Evolutionary conservation across 208 protist species (phyloP).

Genomic region (Lotmaria passim): DNA sequence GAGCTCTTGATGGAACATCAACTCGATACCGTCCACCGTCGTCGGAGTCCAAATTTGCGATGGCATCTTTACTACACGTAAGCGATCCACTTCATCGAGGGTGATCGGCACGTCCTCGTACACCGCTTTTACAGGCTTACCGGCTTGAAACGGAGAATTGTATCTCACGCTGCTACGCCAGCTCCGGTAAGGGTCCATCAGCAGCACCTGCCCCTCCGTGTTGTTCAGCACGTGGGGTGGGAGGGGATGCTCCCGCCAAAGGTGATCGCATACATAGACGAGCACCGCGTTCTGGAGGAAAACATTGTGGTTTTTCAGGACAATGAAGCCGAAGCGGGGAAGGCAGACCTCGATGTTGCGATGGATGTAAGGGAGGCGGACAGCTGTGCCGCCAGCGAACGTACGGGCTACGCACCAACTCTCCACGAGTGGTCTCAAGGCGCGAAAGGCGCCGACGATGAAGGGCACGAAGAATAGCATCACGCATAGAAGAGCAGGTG

Average conservation of each 20-base stretch:
- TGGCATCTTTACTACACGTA: constrained; percentile 13
- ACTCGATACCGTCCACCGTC: constrained; percentile 4
- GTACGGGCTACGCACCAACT: background rate
- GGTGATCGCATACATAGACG: constrained; percentile 18
- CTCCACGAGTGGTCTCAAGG: constrained; percentile 22
- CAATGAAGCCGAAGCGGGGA: background rate
- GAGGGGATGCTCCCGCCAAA: constrained; percentile 6
- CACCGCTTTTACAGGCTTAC: background rate
- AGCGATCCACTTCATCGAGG: constrained; percentile 1
- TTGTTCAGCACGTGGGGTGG: background rate
- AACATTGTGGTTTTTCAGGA: constrained; percentile 15
- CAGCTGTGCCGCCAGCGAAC: background rate
- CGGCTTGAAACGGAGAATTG: constrained; percentile 3
- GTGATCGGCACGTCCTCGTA: background rate
- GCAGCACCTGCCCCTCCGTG: background rate
- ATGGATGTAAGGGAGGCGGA: constrained; percentile 2
- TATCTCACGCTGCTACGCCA: background rate
- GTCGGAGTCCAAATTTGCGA: constrained; percentile 1
- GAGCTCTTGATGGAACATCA: constrained; percentile 6
- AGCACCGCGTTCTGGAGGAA: constrained; percentile 30
- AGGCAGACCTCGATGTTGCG: constrained; percentile 28
- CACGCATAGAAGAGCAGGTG: constrained; percentile 6
- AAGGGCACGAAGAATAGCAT: constrained; percentile 32
- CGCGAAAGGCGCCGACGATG: constrained; percentile 25
- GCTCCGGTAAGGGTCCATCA: constrained; percentile 31